Conservation (phyloP, 331 rosid genomes). For the Malus hybrid region DNA sequence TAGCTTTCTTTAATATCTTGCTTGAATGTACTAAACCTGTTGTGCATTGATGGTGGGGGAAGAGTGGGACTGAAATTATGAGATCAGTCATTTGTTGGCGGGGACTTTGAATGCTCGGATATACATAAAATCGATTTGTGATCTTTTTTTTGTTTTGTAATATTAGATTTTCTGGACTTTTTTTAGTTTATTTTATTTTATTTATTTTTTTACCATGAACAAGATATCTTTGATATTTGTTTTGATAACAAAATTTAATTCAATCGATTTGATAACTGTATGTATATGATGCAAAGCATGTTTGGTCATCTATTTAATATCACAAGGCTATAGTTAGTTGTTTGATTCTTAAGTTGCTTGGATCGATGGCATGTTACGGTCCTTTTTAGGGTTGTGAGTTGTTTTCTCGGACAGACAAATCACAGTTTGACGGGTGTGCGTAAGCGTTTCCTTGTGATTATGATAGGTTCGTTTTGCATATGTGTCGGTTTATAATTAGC, state of each 20-base stretch:
- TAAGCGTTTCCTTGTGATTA: too few species aligned
- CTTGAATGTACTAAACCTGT: background rate
- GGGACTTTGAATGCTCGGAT: slow-evolving; percentile 38
- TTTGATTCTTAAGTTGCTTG: background rate
- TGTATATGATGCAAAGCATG: background rate
- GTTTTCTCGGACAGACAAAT: too few species aligned
- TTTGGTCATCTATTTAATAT: background rate
- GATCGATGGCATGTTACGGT: background rate
- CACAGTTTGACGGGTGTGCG: background rate
- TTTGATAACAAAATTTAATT: slow-evolving; percentile 20
- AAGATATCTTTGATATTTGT: slow-evolving; percentile 18
- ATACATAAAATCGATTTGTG: slow-evolving; percentile 37
- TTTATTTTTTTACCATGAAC: background rate
- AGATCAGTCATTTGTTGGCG: slow-evolving; percentile 17
- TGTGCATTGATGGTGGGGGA: slow-evolving; percentile 45
- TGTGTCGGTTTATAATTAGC: background rate
- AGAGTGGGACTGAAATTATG: slow-evolving; percentile 29
- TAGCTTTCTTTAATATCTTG: slow-evolving; percentile 17
- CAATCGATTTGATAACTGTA: background rate
- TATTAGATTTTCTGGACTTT: slow-evolving; percentile 35
- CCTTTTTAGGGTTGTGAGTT: background rate
- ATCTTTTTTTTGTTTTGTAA: slow-evolving; percentile 33
- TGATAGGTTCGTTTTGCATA: background rate
- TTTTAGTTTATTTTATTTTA: background rate
- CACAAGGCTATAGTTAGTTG: background rate